Conservation (phyloP, 148 eudicot genomes). For the Fallopia convolvulus region DNA sequence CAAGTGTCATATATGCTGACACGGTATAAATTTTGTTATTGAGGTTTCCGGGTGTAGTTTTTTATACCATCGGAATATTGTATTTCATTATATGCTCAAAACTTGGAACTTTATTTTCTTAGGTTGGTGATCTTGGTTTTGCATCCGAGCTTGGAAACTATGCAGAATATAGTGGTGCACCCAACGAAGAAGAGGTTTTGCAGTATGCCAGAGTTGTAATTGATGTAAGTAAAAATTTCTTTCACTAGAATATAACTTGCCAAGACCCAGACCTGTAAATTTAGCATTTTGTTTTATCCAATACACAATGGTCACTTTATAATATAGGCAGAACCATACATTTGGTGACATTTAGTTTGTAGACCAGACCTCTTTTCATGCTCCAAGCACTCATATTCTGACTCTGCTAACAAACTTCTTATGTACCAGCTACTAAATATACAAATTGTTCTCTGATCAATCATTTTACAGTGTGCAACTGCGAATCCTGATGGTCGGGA, state of each 20-base stretch:
- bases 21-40: conserved; percentile 20
- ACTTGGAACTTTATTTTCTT: not conserved
- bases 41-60: not conserved
- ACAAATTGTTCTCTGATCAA: not conserved
- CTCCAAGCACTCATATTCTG: not conserved
- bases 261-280: not conserved
- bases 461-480: conserved; percentile 70
- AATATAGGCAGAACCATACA: not conserved
- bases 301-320: not conserved
- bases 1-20: conserved; percentile 44
- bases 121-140: conserved; percentile 49
- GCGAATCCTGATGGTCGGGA: conserved; percentile 88
- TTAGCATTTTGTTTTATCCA: not conserved
- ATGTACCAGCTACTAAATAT: not conserved
- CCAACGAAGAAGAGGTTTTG: conserved; percentile 47
- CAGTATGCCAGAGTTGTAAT: conserved; percentile 48
- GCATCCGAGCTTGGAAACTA: conserved; percentile 52
- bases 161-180: conserved; percentile 49
- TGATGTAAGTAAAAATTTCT: conserved; percentile 27
- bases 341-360: not conserved
- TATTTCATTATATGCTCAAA: not conserved
- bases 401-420: not conserved
- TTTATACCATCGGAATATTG: not conserved
- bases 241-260: not conserved
- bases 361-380: not conserved